A percentile compares a stretch with the other conserved stretches of the same genome.
phyloP scores from a whole-genome alignment of 129 eudicot genomes.

The Flaveria robusta region DNA sequence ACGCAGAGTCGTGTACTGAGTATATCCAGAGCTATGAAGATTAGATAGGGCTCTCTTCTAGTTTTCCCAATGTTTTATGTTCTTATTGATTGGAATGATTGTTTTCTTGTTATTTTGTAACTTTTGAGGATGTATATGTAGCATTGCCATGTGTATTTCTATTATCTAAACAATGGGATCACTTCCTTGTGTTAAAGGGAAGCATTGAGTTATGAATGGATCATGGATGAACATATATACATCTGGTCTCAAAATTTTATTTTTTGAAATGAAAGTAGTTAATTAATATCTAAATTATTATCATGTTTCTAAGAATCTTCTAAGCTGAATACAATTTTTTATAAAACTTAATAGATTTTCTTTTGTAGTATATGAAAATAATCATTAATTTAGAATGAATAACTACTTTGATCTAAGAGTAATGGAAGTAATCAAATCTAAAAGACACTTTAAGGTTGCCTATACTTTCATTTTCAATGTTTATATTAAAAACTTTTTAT shows the following conservation, averaged over 20 bases:
- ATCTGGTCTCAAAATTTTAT: not conserved
- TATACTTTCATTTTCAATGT: not conserved
- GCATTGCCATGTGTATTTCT: slow-evolving; percentile 8
- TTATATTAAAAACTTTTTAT: too few species aligned
- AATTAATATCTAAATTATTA: not conserved
- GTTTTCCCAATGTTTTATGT: slow-evolving; percentile 16
- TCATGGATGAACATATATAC: slow-evolving; percentile 10
- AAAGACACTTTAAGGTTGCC: not conserved
- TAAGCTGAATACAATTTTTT: not conserved
- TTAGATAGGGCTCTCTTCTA: slow-evolving; percentile 24
- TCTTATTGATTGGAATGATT: slow-evolving; percentile 21
- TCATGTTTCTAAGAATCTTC: not conserved
- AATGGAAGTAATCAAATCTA: too few species aligned
- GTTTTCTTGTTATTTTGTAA: slow-evolving; percentile 19
- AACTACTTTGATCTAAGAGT: not conserved
- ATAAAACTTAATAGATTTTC: too few species aligned
- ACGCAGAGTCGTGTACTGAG: not conserved
- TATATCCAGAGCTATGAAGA: slow-evolving; percentile 3
- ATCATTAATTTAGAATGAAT: not conserved
- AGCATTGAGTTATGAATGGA: slow-evolving; percentile 6
- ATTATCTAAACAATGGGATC: not conserved
- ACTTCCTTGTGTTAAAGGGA: not conserved
- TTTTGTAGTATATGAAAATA: too few species aligned
- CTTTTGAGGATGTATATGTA: slow-evolving; percentile 34
- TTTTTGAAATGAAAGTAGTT: not conserved